Base-by-base conservation (phyloP, 164 flowering plant species). In the Dillenia suffruticosa region DNA sequence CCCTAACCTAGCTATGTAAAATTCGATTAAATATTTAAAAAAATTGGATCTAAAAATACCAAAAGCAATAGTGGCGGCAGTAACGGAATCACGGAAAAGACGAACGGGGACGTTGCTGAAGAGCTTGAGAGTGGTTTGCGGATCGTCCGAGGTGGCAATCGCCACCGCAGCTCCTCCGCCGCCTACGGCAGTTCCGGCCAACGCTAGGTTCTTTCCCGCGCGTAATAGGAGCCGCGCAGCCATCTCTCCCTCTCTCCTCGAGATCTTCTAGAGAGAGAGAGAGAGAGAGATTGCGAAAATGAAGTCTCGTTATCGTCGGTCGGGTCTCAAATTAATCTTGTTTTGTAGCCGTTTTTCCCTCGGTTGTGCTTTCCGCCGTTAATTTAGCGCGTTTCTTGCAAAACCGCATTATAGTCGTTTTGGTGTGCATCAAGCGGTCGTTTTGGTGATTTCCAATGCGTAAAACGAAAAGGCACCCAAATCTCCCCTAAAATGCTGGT, bases 41-140 rank as follows among this genome's bases (percentile, higher is more conserved):
- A 24, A 24, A 51, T 4, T 32, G 40, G 40, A 32, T 32, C 40
- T 32, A 57, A 24, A 57, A 13, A 12, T 65, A 94, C 97, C 97
- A 52, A 83, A 84, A 49, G 79, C 93, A 51, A 89, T 82, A 61
- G 78, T 16, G 54, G 96, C 90, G 55, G 95, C 99, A 8, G 97
- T 87, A 60, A 68, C 26, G 62, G 96, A 51, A 69, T 77, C 82
- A 44, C 96, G 91, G 46, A 72, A 4, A 53, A 94, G 94, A 58
- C 97, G 98, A 66, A 77, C 17, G 46, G 98, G 97, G 44, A 90
- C 89, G 56, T 79, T 54, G 26, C 85, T 83, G 74, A 69, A 84
- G 63, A 94, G 80, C 85, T 89, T 94, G 10, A 86, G 62, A 10
- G 95, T 44, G 2, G 71, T 75, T 8, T 77, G 54, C 0, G 96